phyloP scores from a whole-genome alignment of 2,329 filamentous ascomycete genomes.

The Calonectria henricotiae region DNA sequence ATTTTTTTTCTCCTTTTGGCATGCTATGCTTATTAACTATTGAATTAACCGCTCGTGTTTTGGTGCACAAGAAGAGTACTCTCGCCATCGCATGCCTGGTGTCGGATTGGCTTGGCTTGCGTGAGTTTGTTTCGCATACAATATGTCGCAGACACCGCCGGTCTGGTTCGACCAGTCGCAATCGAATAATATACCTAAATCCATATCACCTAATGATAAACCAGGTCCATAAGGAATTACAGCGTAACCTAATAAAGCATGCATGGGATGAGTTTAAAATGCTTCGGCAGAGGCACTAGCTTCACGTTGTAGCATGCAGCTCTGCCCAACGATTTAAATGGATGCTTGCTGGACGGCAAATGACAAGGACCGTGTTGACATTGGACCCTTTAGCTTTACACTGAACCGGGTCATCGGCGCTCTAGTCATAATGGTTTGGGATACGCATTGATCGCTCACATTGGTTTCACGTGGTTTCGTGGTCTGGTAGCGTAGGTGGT shows the following conservation, averaged over 20 bases:
- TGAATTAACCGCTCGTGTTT: not conserved
- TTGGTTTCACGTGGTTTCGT: constrained; percentile 24
- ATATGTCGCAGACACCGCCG: not conserved
- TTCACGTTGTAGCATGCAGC: not conserved
- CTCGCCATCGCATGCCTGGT: not conserved
- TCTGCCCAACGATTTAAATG: not conserved
- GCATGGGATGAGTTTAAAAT: not conserved
- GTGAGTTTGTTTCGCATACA: constrained; percentile 25
- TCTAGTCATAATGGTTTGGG: not conserved
- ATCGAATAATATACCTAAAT: not conserved
- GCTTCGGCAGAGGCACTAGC: not conserved
- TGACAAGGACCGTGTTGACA: not conserved
- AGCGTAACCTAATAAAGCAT: no score
- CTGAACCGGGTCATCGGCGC: not conserved
- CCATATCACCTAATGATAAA: no score
- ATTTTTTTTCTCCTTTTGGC: constrained; percentile 17
- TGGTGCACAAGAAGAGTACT: not conserved
- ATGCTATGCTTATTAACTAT: not conserved
- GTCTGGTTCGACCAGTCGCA: constrained; percentile 16
- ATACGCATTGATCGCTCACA: constrained; percentile 25
- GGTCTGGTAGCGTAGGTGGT: constrained; percentile 31
- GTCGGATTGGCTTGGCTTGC: not conserved
- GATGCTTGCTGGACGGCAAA: not conserved
- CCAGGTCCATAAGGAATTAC: no score
- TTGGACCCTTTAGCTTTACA: not conserved